Evolutionary conservation across 1,139 yeast genomes (phyloP).

Genomic region (Candida neerlandica): DNA sequence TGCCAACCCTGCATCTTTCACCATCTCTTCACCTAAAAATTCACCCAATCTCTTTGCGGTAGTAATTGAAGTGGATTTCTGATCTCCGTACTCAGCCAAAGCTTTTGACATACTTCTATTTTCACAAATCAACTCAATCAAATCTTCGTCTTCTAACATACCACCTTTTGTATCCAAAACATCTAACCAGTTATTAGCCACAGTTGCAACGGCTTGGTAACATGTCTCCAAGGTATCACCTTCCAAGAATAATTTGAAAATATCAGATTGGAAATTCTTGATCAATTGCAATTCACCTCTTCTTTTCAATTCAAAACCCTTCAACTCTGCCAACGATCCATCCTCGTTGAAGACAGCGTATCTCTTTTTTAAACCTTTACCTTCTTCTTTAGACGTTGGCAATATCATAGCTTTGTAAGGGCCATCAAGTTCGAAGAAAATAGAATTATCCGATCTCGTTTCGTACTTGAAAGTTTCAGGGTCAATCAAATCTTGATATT

Average conservation of each 20-base stretch:
- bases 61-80: conserved; percentile 93
- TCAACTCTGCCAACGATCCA: conserved; percentile 91
- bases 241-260: conserved; percentile 86
- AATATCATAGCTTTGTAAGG: conserved; percentile 97
- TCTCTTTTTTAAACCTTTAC: conserved; percentile 92
- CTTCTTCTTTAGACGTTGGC: conserved; percentile 97
- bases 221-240: conserved; percentile 80
- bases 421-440: conserved; percentile 98
- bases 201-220: conserved; percentile 85
- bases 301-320: conserved; percentile 95
- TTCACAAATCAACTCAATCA: conserved; percentile 93
- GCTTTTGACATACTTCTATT: conserved; percentile 95
- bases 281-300: conserved; percentile 94
- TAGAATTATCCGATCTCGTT: conserved; percentile 86
- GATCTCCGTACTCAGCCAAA: conserved; percentile 83
- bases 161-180: conserved; percentile 86
- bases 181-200: conserved; percentile 96
- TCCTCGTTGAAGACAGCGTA: conserved; percentile 97
- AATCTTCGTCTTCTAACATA: conserved; percentile 90
- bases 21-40: conserved; percentile 96
- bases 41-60: conserved; percentile 94
- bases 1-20: conserved; percentile 93
- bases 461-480: conserved; percentile 68
- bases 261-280: conserved; percentile 93
- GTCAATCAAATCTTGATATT: conserved; percentile 85